Conservation (phyloP, 495 filamentous ascomycete species). For the Mytilinidion resinicola region DNA sequence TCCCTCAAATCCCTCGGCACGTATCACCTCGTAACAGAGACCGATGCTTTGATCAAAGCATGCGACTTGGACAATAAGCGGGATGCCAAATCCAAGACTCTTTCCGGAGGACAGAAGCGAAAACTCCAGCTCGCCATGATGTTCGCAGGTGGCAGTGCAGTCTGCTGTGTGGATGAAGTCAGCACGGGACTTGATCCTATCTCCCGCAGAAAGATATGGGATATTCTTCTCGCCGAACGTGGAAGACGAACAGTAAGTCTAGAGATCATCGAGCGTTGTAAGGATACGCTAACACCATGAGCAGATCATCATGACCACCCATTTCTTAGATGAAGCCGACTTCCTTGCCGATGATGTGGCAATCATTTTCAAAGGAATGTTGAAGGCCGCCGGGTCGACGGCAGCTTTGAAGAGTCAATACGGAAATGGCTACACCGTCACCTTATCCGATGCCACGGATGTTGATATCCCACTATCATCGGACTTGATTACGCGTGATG, state of each 20-base stretch:
- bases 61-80: conserved; percentile 70
- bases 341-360: conserved; percentile 38
- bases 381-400: conserved; percentile 35
- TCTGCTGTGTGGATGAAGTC: conserved; percentile 88
- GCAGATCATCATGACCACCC: conserved; percentile 56
- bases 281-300: no score
- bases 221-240: conserved; percentile 76
- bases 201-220: conserved; percentile 79
- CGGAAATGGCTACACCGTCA: conserved; percentile 62
- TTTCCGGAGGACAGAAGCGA: conserved; percentile 84
- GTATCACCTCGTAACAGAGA: conserved; percentile 42
- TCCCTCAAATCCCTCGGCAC: conserved; percentile 55
- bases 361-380: conserved; percentile 37
- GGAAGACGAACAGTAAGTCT: conserved; percentile 67
- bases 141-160: conserved; percentile 79
- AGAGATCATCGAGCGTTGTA: no score
- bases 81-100: conserved; percentile 58
- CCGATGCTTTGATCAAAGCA: conserved; percentile 52
- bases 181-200: conserved; percentile 78
- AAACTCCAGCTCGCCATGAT: conserved; percentile 89
- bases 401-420: conserved; percentile 36
- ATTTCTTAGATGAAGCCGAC: conserved; percentile 42
- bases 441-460: conserved; percentile 15
- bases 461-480: conserved; percentile 27
- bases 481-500: conserved; percentile 48